These are phyloP conservation scores for Castanopsis chinensis DNA, from an alignment of 306 rosid species.

Conservation along the genomic window DNA sequence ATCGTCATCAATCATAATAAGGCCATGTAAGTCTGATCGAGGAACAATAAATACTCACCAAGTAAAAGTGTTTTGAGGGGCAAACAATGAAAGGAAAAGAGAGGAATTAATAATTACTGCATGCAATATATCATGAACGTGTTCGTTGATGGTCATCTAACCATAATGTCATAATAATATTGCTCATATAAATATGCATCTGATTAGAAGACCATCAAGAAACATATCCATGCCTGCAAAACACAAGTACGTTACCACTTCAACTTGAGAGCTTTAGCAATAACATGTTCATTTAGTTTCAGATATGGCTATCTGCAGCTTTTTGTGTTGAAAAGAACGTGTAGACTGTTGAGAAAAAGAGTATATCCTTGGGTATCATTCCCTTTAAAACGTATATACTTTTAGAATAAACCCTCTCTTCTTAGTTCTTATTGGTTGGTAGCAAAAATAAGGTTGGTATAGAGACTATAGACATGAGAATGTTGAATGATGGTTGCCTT, in stretches of 20 bases:
- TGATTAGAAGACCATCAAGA: conserved; percentile 48
- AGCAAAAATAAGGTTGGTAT: too few species aligned
- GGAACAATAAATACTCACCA: too few species aligned
- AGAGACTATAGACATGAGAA: too few species aligned
- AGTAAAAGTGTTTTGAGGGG: too few species aligned
- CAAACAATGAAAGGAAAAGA: background rate
- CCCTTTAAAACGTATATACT: background rate
- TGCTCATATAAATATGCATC: background rate
- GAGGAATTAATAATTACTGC: background rate
- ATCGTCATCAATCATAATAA: background rate
- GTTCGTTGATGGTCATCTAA: conserved; percentile 42
- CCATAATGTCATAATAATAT: background rate
- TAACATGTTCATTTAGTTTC: too few species aligned
- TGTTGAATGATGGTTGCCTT: too few species aligned
- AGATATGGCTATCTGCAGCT: background rate
- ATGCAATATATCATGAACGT: conserved; percentile 22
- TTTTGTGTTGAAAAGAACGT: background rate
- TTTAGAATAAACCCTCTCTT: background rate
- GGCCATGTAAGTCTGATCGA: too few species aligned
- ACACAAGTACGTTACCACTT: background rate
- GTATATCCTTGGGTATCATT: too few species aligned
- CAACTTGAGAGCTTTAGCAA: too few species aligned
- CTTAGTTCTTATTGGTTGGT: background rate
- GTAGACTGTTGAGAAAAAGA: too few species aligned
- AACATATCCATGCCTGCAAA: conserved; percentile 28